Percentiles rank a stretch among this genome's conserved stretches.
Conservation (phyloP, 2,329 filamentous ascomycete genomes). For the Lasiodiplodia sp. region DNA sequence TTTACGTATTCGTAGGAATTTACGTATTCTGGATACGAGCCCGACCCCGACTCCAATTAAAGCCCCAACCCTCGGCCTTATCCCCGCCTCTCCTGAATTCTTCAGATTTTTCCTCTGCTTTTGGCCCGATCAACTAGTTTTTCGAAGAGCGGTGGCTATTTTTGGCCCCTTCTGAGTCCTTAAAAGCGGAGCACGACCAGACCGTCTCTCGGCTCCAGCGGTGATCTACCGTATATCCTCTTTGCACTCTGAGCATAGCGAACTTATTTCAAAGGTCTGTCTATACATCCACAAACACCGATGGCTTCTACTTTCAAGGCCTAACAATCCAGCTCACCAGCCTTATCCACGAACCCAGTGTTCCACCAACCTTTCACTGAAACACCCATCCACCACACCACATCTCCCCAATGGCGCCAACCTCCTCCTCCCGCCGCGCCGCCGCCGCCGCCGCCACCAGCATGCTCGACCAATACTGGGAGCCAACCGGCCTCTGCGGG, state of each 20-base stretch:
- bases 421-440: background rate
- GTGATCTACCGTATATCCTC: background rate
- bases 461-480: conserved; percentile 13
- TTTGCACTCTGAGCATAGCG: background rate
- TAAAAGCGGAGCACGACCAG: background rate
- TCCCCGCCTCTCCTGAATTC: background rate
- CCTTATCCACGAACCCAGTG: background rate
- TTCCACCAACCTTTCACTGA: background rate
- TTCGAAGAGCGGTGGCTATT: background rate
- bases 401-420: background rate
- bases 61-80: background rate
- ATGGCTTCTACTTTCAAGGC: background rate
- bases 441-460: background rate
- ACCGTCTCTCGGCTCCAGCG: background rate
- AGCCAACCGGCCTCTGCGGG: background rate
- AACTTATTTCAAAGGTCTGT: background rate
- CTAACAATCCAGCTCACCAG: background rate
- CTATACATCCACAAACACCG: background rate
- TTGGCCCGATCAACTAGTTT: background rate
- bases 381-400: background rate
- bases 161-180: background rate
- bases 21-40: conserved; percentile 18
- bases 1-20: conserved; percentile 11
- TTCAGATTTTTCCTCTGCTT: background rate
- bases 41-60: background rate